Percentiles rank a stretch among this genome's conserved stretches.
phyloP scores from a whole-genome alignment of 2,329 filamentous ascomycete species.

The Calonectria pseudoturangicola region DNA sequence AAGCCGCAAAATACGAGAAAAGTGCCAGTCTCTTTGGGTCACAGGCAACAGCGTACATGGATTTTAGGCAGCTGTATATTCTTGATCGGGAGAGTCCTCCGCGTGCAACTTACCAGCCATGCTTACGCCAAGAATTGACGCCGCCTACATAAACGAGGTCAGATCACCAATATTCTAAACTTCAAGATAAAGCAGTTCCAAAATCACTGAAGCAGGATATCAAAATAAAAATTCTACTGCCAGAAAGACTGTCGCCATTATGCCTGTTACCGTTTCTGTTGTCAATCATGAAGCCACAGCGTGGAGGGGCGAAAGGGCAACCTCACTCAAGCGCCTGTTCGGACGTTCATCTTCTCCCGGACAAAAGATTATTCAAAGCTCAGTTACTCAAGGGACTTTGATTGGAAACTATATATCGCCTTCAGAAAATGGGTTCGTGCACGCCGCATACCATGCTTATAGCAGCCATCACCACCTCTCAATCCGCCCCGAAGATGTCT shows the following conservation, averaged over 20 bases:
- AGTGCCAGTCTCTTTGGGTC: too few species aligned
- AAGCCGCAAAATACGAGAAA: too few species aligned
- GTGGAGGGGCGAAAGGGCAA: not conserved
- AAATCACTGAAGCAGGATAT: too few species aligned
- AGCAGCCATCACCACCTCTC: conserved; percentile 65
- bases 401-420: conserved; percentile 14
- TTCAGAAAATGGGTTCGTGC: conserved; percentile 62
- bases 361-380: conserved; percentile 11
- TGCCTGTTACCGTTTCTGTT: conserved; percentile 16
- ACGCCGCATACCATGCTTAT: conserved; percentile 62
- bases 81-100: too few species aligned
- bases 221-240: too few species aligned
- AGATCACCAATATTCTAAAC: too few species aligned
- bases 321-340: conserved; percentile 1
- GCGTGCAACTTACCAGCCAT: too few species aligned
- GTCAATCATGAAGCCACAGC: conserved; percentile 4
- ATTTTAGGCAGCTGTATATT: too few species aligned
- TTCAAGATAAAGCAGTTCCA: too few species aligned
- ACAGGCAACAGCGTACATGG: too few species aligned
- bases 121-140: too few species aligned
- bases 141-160: too few species aligned
- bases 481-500: conserved; percentile 72
- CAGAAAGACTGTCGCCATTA: not conserved
- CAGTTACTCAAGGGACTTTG: not conserved
- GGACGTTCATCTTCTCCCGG: not conserved